phyloP scores from a whole-genome alignment of 345 rosid species.

The Viola odorata region DNA sequence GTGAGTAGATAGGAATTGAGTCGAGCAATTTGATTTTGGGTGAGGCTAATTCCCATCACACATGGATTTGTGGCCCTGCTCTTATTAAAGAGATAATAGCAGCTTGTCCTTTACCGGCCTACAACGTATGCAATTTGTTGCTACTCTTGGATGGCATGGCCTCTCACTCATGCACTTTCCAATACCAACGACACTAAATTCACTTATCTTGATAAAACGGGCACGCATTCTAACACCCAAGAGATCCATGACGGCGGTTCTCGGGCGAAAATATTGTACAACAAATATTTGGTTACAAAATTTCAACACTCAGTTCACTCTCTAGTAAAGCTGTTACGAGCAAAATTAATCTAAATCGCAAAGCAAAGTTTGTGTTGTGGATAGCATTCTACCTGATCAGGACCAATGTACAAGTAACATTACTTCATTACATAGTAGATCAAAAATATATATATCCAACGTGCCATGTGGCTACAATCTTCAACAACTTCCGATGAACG shows the following conservation, averaged over 20 bases:
- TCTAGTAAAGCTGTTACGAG: too few species aligned
- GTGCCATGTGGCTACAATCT: too few species aligned
- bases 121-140: background rate
- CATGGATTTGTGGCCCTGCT: constrained; percentile 39
- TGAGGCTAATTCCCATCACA: constrained; percentile 30
- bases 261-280: too few species aligned
- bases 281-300: constrained; percentile 5
- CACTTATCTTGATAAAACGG: background rate
- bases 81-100: constrained; percentile 14
- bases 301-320: background rate
- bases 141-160: too few species aligned
- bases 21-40: constrained; percentile 11
- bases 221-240: too few species aligned
- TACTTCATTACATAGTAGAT: too few species aligned
- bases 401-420: background rate
- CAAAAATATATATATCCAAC: too few species aligned
- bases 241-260: too few species aligned
- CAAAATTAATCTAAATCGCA: too few species aligned
- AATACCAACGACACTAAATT: background rate
- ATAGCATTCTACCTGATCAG: background rate
- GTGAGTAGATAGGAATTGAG: constrained; percentile 16
- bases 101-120: background rate
- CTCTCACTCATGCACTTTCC: background rate
- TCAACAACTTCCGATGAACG: constrained; percentile 4
- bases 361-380: background rate